A percentile compares a stretch with the other conserved stretches of the same genome.
phyloP scores from a whole-genome alignment of 768 basidiomycete genomes.

The Tephrocybe sp. region DNA sequence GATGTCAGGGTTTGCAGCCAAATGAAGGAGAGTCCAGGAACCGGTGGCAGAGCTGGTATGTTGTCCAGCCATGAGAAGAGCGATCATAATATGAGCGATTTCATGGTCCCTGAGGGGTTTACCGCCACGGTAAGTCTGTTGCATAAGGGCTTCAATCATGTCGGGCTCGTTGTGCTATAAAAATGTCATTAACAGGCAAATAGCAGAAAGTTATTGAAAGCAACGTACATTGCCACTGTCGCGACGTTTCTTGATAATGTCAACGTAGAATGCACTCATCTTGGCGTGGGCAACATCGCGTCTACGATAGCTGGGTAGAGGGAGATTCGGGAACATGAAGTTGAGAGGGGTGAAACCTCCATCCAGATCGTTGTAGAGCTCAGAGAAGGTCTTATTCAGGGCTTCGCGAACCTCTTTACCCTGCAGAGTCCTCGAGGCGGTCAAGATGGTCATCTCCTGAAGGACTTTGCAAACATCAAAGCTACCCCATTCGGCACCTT shows the following conservation, averaged over 20 bases:
- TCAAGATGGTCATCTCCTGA: slow-evolving; percentile 91
- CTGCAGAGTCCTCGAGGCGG: slow-evolving; percentile 91
- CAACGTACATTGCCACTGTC: slow-evolving; percentile 43
- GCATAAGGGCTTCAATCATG: slow-evolving; percentile 87
- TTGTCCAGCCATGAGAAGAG: slow-evolving; percentile 98
- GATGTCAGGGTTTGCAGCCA: slow-evolving; percentile 73
- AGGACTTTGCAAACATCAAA: slow-evolving; percentile 74
- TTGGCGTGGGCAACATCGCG: slow-evolving; percentile 89
- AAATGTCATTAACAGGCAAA: slow-evolving; percentile 1
- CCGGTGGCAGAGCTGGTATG: slow-evolving; percentile 94
- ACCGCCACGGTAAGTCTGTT: slow-evolving; percentile 84
- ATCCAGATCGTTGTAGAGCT: slow-evolving; percentile 85
- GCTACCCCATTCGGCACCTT: slow-evolving; percentile 73
- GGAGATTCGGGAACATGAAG: slow-evolving; percentile 92
- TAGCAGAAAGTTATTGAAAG: background rate
- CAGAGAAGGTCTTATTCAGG: slow-evolving; percentile 82
- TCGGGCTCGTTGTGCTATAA: slow-evolving; percentile 63
- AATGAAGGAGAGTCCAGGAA: slow-evolving; percentile 86
- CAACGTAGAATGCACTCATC: slow-evolving; percentile 91
- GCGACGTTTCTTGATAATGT: slow-evolving; percentile 76
- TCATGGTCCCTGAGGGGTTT: slow-evolving; percentile 78
- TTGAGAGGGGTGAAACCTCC: slow-evolving; percentile 96
- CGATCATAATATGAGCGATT: slow-evolving; percentile 98
- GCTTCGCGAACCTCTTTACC: slow-evolving; percentile 82
- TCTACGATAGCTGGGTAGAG: slow-evolving; percentile 84